A percentile compares a stretch with the other conserved stretches of the same genome.
These are phyloP conservation scores for Earliella scabrosa DNA, from an alignment of 1,284 basidiomycete genomes.

Conservation along the genomic window DNA sequence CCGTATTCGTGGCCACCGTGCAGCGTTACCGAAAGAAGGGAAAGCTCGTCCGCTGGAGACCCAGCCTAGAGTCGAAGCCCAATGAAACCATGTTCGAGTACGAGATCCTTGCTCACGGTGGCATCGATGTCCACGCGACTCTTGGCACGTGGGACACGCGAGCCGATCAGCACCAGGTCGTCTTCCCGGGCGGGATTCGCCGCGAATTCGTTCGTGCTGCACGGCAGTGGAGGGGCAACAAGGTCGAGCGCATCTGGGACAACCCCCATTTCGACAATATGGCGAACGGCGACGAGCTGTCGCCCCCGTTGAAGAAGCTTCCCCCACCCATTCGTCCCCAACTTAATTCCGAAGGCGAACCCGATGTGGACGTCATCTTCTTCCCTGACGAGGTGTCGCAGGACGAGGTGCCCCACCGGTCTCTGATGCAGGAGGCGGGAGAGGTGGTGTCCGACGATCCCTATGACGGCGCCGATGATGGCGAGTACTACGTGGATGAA, in stretches of 20 bases:
- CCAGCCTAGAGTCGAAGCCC: neutral
- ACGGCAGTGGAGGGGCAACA: neutral
- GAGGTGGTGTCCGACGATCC: too few species aligned
- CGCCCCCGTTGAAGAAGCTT: neutral
- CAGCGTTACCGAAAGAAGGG: too few species aligned
- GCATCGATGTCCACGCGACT: neutral
- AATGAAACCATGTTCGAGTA: neutral
- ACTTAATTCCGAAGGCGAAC: too few species aligned
- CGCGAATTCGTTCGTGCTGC: neutral
- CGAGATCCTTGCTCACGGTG: neutral
- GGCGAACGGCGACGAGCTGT: neutral
- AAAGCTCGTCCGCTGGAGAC: too few species aligned
- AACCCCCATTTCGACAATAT: neutral
- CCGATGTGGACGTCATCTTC: neutral
- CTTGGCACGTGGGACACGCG: neutral
- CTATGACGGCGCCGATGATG: too few species aligned
- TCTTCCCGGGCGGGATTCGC: neutral
- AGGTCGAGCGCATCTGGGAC: neutral
- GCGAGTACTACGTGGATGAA: too few species aligned
- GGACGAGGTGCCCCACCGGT: too few species aligned
- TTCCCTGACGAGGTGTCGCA: neutral
- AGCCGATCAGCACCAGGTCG: neutral
- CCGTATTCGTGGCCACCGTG: too few species aligned
- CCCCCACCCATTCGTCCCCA: neutral
- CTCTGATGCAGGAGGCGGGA: too few species aligned